Evolutionary conservation across 2,329 filamentous ascomycete species (phyloP).

Genomic region (Cercospora sojina): DNA sequence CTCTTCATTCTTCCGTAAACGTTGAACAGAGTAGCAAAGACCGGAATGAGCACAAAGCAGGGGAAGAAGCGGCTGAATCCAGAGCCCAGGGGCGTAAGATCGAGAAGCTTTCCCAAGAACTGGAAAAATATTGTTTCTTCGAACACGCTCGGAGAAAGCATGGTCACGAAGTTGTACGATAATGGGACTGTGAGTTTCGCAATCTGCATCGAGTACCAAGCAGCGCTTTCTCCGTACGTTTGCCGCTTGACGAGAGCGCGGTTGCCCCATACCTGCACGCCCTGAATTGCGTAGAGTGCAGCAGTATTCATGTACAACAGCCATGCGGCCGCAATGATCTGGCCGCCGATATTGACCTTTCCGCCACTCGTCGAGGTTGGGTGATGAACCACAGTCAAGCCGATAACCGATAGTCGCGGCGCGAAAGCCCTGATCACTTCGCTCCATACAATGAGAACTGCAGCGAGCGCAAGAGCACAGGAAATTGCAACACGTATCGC

Average conservation of each 20-base stretch:
- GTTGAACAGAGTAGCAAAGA: slow-evolving; percentile 82
- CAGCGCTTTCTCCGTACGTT: slow-evolving; percentile 88
- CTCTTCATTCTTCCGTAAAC: slow-evolving; percentile 80
- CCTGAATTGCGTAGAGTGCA: slow-evolving; percentile 80
- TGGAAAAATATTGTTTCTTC: slow-evolving; percentile 78
- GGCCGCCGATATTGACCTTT: slow-evolving; percentile 80
- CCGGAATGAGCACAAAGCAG: slow-evolving; percentile 79
- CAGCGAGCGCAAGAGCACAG: slow-evolving; percentile 69
- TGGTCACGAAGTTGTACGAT: slow-evolving; percentile 94
- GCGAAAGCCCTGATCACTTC: slow-evolving; percentile 84
- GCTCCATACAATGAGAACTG: slow-evolving; percentile 84
- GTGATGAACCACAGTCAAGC: slow-evolving; percentile 70
- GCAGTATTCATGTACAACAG: slow-evolving; percentile 94
- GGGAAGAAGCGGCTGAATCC: slow-evolving; percentile 90
- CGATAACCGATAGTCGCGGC: slow-evolving; percentile 69
- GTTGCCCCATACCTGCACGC: slow-evolving; percentile 97
- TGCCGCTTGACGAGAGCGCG: slow-evolving; percentile 85
- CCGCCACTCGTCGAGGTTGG: slow-evolving; percentile 61
- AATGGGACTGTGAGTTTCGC: slow-evolving; percentile 90
- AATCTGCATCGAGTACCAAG: slow-evolving; percentile 93
- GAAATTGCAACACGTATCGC: slow-evolving; percentile 64
- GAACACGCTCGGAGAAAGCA: slow-evolving; percentile 72
- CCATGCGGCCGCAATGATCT: slow-evolving; percentile 82
- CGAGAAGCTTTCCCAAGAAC: slow-evolving; percentile 80
- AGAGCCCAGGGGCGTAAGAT: slow-evolving; percentile 75